Percentiles rank a stretch among this genome's conserved stretches.
These are phyloP conservation scores for Annulohypoxylon moriforme DNA, from an alignment of 495 filamentous ascomycete genomes.

Conservation along the genomic window DNA sequence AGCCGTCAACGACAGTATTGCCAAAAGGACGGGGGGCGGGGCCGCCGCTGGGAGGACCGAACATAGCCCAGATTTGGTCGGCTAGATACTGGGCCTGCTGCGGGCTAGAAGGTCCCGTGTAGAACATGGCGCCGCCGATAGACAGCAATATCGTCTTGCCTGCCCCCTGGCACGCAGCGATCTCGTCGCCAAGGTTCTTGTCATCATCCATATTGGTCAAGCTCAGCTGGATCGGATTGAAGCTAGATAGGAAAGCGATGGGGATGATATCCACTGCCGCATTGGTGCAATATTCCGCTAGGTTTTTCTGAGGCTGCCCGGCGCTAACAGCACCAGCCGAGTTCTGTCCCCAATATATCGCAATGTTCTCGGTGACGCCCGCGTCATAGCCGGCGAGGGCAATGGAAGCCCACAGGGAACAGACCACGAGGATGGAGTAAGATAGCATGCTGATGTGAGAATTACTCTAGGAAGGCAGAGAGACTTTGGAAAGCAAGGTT, in stretches of 20 bases:
- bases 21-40: constrained; percentile 62
- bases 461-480: background rate
- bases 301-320: constrained; percentile 26
- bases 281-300: constrained; percentile 41
- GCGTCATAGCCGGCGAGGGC: constrained; percentile 60
- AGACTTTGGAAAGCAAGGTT: background rate
- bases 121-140: constrained; percentile 65
- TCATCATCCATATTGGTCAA: constrained; percentile 67
- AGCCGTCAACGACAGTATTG: constrained; percentile 64
- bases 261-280: constrained; percentile 61
- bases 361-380: constrained; percentile 65
- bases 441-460: constrained; percentile 12
- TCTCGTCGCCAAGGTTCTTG: constrained; percentile 65
- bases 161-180: constrained; percentile 66
- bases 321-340: constrained; percentile 26
- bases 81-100: constrained; percentile 65
- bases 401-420: constrained; percentile 17
- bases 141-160: constrained; percentile 73
- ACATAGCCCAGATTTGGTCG: constrained; percentile 70
- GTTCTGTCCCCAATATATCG: constrained; percentile 68
- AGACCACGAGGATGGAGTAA: background rate
- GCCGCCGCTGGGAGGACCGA: constrained; percentile 60
- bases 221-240: constrained; percentile 63
- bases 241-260: constrained; percentile 68
- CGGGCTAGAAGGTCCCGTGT: constrained; percentile 61